Base-by-base conservation (phyloP, 257 asterid genomes). In the Solanum tarapatanum region DNA sequence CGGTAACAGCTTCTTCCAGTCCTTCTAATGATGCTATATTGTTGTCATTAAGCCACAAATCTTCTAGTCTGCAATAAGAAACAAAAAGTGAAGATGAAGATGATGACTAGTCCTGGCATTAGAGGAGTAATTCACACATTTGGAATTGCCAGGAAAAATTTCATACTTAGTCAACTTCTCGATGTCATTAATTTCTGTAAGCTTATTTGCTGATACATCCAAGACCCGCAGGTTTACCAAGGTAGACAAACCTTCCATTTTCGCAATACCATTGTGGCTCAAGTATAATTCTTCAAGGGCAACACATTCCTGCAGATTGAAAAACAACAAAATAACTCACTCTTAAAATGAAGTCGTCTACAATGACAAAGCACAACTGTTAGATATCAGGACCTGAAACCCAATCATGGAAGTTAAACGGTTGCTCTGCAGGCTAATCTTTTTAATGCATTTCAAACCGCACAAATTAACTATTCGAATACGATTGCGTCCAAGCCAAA, bases 401-500 rank as follows among this genome's bases (percentile, higher is more conserved):
- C 98, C 99, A 16, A 84, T 87, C 92, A 92, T 97, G 16, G 97
- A 93, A 70, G 97, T 96, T 83, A 97, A 88, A 30, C 99, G 97
- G 88, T 97, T 97, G 90, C 99, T 97, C 93, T 97, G 99, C 92
- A 97, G 93, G 94, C 99, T 97, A 85, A 97, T 94, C 95, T 96
- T 97, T 91, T 92, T 94, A 84, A 97, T 93, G 93, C 96, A 90
- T 95, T 91, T 97, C 92, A 97, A 90, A 85, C 99, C 99, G 55
- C 99, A 96, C 24, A 97, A 93, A 87, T 97, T 89, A 88, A 97
- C 93, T 66, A 90, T 88, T 86, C 96, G 95, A 68, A 97, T 96
- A 68, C 99, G 98, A 88, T 97, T 97, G 87, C 98, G 98, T 70
- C 99, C 99, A 43, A 97, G 98, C 99, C 99, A 97, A 77, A 97